Evolutionary conservation across 208 protist species (phyloP).

Genomic region (Endotrypanum monterogeii): DNA sequence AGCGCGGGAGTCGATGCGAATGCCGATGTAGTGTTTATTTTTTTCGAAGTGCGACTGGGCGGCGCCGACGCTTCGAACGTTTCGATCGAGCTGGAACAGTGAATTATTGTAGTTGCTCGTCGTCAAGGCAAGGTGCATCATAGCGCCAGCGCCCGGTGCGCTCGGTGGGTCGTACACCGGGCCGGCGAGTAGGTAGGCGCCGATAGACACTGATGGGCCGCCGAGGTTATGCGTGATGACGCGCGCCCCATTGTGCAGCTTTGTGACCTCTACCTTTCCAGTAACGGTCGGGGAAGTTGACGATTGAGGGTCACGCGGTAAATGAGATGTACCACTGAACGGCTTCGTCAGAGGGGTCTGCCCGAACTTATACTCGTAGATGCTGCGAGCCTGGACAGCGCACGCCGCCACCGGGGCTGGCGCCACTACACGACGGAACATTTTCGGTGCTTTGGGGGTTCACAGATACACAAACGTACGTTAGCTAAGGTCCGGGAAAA

Average conservation of each 20-base stretch:
- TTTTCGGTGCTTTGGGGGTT: conserved; percentile 7
- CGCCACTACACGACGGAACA: conserved; percentile 56
- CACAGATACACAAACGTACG: neutral
- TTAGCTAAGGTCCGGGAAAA: too few relatives aligned
- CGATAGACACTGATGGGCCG: conserved; percentile 73
- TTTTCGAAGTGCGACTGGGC: conserved; percentile 76
- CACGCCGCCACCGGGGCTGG: conserved; percentile 17
- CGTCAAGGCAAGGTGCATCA: conserved; percentile 83
- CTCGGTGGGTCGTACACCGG: conserved; percentile 77
- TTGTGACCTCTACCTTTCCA: conserved; percentile 66
- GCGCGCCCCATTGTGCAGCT: conserved; percentile 78
- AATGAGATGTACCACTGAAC: conserved; percentile 24
- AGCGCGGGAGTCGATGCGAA: conserved; percentile 69
- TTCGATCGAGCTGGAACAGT: conserved; percentile 84
- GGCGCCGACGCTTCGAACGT: conserved; percentile 76
- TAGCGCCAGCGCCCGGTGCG: conserved; percentile 63
- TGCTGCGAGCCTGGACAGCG: conserved; percentile 42
- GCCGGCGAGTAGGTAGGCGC: conserved; percentile 83
- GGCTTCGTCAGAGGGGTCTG: conserved; percentile 56
- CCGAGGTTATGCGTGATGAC: conserved; percentile 80
- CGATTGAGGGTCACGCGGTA: conserved; percentile 18
- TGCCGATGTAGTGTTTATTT: conserved; percentile 84
- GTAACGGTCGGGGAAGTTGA: neutral
- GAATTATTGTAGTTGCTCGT: conserved; percentile 86
- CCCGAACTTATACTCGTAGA: conserved; percentile 83